Conservation (phyloP, 768 basidiomycete genomes). For the Leccinum sublutescens region DNA sequence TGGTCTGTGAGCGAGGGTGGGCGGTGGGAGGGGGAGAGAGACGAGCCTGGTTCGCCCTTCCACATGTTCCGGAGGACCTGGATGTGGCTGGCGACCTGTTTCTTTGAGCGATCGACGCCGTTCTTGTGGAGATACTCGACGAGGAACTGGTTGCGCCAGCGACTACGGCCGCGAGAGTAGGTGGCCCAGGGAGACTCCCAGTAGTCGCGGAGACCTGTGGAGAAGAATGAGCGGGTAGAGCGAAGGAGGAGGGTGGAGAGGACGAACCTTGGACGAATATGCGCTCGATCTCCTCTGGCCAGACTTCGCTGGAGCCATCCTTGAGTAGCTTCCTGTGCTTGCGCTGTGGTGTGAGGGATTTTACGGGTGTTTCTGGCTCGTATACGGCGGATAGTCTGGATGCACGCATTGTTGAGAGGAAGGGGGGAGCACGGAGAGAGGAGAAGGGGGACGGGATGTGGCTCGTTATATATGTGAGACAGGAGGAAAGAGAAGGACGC, state of each 20-base stretch:
- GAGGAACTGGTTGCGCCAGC: slow-evolving; percentile 84
- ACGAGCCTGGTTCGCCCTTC: slow-evolving; percentile 74
- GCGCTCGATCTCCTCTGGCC: slow-evolving; percentile 77
- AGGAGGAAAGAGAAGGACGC: slow-evolving; percentile 20
- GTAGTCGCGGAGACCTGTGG: slow-evolving; percentile 67
- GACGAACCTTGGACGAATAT: slow-evolving; percentile 70
- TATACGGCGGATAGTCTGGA: slow-evolving; percentile 19
- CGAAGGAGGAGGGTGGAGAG: neutral
- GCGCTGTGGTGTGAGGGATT: slow-evolving; percentile 60
- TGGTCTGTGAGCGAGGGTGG: neutral
- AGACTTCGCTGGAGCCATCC: slow-evolving; percentile 75
- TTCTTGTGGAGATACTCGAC: slow-evolving; percentile 74
- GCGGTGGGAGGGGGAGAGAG: neutral
- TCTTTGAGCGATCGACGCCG: slow-evolving; percentile 74
- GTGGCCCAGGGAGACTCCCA: slow-evolving; percentile 82
- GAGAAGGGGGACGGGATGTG: slow-evolving; percentile 11
- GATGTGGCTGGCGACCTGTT: slow-evolving; percentile 88
- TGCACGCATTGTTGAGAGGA: slow-evolving; percentile 22
- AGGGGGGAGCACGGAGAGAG: slow-evolving; percentile 8
- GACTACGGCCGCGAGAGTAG: slow-evolving; percentile 73
- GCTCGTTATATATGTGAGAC: slow-evolving; percentile 36
- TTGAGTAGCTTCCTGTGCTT: slow-evolving; percentile 85
- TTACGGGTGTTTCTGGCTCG: slow-evolving; percentile 19
- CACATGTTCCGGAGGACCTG: slow-evolving; percentile 86
- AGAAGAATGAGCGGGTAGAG: slow-evolving; percentile 3